Conservation (phyloP, 139 green algal species). For the Closterium sp. region DNA sequence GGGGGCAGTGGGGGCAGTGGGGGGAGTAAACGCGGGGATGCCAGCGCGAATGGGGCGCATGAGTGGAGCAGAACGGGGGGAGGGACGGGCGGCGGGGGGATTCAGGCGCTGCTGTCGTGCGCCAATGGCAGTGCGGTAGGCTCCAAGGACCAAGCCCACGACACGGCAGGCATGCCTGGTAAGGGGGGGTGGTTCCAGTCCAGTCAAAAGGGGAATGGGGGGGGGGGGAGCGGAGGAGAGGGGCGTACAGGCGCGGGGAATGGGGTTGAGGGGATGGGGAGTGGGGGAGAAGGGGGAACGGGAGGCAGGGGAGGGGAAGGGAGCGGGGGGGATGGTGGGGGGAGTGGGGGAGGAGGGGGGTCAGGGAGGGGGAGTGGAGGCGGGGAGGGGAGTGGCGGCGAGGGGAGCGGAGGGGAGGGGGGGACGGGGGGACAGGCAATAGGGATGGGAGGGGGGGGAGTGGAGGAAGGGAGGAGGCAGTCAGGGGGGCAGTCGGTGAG, state of each 20-base stretch:
- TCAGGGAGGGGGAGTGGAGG: background rate
- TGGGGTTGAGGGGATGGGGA: background rate
- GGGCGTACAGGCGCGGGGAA: constrained; percentile 36
- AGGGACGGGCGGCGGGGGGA: background rate
- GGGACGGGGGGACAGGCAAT: background rate
- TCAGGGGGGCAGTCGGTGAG: background rate
- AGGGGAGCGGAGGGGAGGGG: background rate
- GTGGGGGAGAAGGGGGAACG: background rate
- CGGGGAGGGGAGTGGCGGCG: background rate
- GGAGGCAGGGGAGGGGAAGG: background rate
- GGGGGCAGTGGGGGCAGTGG: background rate
- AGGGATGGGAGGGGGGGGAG: background rate
- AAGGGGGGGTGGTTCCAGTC: constrained; percentile 84
- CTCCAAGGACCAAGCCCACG: constrained; percentile 58
- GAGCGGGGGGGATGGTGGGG: background rate
- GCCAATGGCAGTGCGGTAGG: background rate
- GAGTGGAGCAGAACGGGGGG: background rate
- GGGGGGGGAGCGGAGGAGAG: constrained; percentile 84
- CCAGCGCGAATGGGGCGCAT: background rate
- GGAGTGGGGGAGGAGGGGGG: background rate
- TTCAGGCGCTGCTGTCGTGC: background rate
- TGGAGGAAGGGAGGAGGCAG: background rate
- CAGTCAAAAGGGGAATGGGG: constrained; percentile 72
- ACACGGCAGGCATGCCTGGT: constrained; percentile 68
- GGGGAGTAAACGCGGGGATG: background rate